Evolutionary conservation across 768 basidiomycete species (phyloP).

Genomic region (Amanita polypyramis): DNA sequence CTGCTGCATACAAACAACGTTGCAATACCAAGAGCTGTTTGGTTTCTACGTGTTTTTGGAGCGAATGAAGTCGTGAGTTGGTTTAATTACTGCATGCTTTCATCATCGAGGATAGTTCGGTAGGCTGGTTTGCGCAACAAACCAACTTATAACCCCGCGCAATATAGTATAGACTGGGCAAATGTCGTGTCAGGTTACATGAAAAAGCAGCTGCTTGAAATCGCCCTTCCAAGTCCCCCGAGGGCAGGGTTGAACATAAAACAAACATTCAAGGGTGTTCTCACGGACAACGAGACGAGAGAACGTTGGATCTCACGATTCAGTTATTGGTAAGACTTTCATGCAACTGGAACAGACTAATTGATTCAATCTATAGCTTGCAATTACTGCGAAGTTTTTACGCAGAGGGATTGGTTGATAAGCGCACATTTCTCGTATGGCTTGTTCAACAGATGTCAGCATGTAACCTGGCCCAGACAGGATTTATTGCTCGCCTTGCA

Average conservation of each 20-base stretch:
- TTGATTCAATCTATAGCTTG: slow-evolving; percentile 32
- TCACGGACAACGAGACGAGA: slow-evolving; percentile 60
- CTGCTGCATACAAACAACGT: slow-evolving; percentile 68
- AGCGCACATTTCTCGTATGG: slow-evolving; percentile 68
- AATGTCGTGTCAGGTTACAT: slow-evolving; percentile 71
- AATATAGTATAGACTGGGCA: slow-evolving; percentile 82
- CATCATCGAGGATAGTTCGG: neutral
- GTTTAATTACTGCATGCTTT: neutral
- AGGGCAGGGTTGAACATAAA: slow-evolving; percentile 72
- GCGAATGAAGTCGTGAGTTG: slow-evolving; percentile 72
- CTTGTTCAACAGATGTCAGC: slow-evolving; percentile 65
- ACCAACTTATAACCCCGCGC: slow-evolving; percentile 70
- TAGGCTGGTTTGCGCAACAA: slow-evolving; percentile 71
- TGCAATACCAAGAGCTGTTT: slow-evolving; percentile 72
- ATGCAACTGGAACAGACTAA: neutral
- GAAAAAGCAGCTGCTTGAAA: slow-evolving; percentile 74
- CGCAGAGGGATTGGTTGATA: slow-evolving; percentile 72
- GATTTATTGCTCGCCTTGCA: slow-evolving; percentile 62
- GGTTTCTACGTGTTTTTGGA: slow-evolving; percentile 82
- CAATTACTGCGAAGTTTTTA: slow-evolving; percentile 68
- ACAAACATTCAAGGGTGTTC: slow-evolving; percentile 72
- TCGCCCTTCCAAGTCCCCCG: slow-evolving; percentile 70
- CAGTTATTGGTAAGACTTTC: slow-evolving; percentile 50
- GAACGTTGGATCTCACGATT: slow-evolving; percentile 75
- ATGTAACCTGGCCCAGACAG: slow-evolving; percentile 75